phyloP scores from a whole-genome alignment of 208 protist species.

The Angomonas desouzai region DNA sequence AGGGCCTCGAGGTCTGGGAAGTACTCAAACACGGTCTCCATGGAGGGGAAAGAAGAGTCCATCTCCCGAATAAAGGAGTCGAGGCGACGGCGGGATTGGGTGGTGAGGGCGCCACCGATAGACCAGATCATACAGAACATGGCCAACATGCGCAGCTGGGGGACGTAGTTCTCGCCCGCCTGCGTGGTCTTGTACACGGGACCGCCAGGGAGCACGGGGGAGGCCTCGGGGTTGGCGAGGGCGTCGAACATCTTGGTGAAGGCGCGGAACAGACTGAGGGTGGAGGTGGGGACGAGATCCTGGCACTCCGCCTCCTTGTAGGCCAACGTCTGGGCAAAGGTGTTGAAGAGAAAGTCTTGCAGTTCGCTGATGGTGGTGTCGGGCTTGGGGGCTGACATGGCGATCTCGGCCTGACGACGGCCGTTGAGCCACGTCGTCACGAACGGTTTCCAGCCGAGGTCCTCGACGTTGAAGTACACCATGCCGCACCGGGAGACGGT shows the following conservation, averaged over 20 bases:
- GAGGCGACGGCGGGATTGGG: slow-evolving; percentile 89
- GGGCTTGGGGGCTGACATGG: slow-evolving; percentile 88
- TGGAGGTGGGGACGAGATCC: slow-evolving; percentile 89
- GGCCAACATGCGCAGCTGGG: slow-evolving; percentile 93
- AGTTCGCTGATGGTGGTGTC: slow-evolving; percentile 84
- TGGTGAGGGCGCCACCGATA: slow-evolving; percentile 91
- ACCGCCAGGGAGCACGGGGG: slow-evolving; percentile 56
- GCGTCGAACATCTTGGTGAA: slow-evolving; percentile 96
- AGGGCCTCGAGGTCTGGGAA: slow-evolving; percentile 89
- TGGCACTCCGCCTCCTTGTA: slow-evolving; percentile 80
- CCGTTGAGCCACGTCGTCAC: slow-evolving; percentile 92
- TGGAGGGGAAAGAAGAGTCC: slow-evolving; percentile 93
- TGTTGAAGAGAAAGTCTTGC: slow-evolving; percentile 81
- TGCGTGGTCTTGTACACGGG: slow-evolving; percentile 69
- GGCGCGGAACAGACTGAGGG: slow-evolving; percentile 87
- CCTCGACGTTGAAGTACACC: slow-evolving; percentile 95
- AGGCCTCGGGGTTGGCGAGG: slow-evolving; percentile 85
- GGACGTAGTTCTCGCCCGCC: slow-evolving; percentile 86
- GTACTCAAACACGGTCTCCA: slow-evolving; percentile 98
- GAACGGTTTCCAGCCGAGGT: slow-evolving; percentile 95
- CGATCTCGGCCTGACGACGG: slow-evolving; percentile 77
- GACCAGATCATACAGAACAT: slow-evolving; percentile 96
- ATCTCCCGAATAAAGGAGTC: slow-evolving; percentile 94
- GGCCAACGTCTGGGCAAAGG: slow-evolving; percentile 69
- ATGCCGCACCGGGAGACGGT: slow-evolving; percentile 99